phyloP scores from a whole-genome alignment of 148 eudicot genomes.

The Pouteria glomerata region DNA sequence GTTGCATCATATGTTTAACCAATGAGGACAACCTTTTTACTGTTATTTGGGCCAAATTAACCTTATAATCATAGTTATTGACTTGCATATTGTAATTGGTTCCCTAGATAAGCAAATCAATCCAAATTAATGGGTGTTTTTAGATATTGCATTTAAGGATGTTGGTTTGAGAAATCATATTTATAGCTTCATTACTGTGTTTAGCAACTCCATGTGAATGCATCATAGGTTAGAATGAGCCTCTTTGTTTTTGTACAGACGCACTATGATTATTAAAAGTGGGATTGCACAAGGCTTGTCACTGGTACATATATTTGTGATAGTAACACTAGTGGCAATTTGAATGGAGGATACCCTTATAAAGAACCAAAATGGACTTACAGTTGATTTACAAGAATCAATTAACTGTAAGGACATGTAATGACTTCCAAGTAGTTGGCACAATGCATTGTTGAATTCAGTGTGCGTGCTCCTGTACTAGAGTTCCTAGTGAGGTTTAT shows the following conservation, averaged over 20 bases:
- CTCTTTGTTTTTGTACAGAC: too few relatives aligned
- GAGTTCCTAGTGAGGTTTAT: neutral
- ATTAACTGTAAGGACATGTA: neutral
- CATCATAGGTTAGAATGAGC: neutral
- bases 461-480: neutral
- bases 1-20: neutral
- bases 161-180: neutral
- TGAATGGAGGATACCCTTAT: neutral
- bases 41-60: too few relatives aligned
- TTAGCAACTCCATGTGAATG: neutral
- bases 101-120: too few relatives aligned
- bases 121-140: too few relatives aligned
- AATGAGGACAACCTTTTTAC: too few relatives aligned
- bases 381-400: neutral
- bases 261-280: neutral
- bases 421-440: neutral
- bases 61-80: too few relatives aligned
- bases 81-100: too few relatives aligned
- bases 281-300: neutral
- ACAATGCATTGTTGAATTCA: neutral
- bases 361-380: neutral
- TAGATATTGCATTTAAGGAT: too few relatives aligned
- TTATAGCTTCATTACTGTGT: neutral
- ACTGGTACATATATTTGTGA: neutral
- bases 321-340: neutral